A percentile compares a stretch with the other conserved stretches of the same genome.
phyloP scores from a whole-genome alignment of 768 basidiomycete species.

The Boletus insuetus region DNA sequence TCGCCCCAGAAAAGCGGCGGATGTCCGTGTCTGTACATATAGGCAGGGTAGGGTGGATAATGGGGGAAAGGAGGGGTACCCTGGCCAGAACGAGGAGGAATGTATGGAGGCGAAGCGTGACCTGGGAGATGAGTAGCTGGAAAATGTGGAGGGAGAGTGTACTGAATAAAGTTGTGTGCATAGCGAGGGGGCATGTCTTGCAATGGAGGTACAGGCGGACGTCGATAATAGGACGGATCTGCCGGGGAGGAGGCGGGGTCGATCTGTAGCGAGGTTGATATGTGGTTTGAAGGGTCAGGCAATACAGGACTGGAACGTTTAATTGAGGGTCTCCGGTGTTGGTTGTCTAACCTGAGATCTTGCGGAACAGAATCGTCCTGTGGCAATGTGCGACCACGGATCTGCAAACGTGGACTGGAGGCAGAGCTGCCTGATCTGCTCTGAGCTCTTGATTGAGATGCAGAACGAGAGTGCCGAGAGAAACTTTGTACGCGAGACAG shows the following conservation, averaged over 20 bases:
- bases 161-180: conserved; percentile 16
- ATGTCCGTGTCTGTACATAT: conserved; percentile 34
- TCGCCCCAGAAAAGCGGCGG: conserved; percentile 42
- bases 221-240: conserved; percentile 19
- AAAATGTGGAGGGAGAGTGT: conserved; percentile 16
- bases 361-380: conserved; percentile 33
- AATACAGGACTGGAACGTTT: conserved; percentile 19
- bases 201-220: conserved; percentile 16
- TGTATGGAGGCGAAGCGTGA: conserved; percentile 25
- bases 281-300: conserved; percentile 14
- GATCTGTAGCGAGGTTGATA: conserved; percentile 12
- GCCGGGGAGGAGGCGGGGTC: conserved; percentile 8
- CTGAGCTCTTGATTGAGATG: conserved; percentile 43
- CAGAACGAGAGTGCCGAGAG: conserved; percentile 32
- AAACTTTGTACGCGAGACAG: conserved; percentile 37
- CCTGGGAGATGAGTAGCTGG: conserved; percentile 17
- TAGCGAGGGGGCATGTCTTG: conserved; percentile 24
- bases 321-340: conserved; percentile 10
- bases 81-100: conserved; percentile 25
- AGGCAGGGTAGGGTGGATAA: conserved; percentile 35
- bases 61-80: conserved; percentile 35
- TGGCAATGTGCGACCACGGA: conserved; percentile 42
- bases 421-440: conserved; percentile 46
- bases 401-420: conserved; percentile 45
- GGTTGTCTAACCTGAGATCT: conserved; percentile 25